Evolutionary conservation across 140 eudicot genomes (phyloP).

Genomic region (Cichorium intybus): DNA sequence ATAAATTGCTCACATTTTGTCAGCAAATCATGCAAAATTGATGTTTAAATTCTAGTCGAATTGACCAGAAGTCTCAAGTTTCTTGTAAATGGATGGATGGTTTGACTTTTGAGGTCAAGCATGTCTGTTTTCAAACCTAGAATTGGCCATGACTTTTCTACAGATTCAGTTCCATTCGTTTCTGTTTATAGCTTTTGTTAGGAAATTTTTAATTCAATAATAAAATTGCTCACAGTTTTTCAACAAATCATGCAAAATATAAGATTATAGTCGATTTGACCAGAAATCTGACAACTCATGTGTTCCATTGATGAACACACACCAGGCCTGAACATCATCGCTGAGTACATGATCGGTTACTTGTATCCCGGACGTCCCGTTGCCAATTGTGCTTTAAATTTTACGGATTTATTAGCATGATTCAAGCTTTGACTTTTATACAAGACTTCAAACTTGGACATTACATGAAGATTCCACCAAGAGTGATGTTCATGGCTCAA

Average conservation of each 20-base stretch:
- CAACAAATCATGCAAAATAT: neutral
- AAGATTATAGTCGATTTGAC: neutral
- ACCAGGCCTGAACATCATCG: constrained; percentile 51
- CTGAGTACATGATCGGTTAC: constrained; percentile 54
- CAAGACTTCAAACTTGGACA: constrained; percentile 62
- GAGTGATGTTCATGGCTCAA: constrained; percentile 61
- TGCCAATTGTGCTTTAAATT: constrained; percentile 64
- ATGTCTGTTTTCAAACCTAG: no score
- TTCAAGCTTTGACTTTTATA: constrained; percentile 43
- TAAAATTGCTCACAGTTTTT: neutral
- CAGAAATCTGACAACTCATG: neutral
- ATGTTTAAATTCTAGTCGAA: no score
- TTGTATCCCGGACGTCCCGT: constrained; percentile 51
- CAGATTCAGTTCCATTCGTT: neutral
- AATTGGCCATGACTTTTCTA: neutral
- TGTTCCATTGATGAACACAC: constrained; percentile 14
- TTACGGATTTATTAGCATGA: constrained; percentile 53
- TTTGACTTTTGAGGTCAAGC: no score
- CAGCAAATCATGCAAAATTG: neutral
- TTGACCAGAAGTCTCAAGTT: no score
- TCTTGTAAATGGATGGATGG: no score
- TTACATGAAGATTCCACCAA: constrained; percentile 71
- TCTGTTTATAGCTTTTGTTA: neutral
- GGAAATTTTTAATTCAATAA: neutral
- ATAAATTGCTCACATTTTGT: no score